Conservation (phyloP, 257 asterid genomes). For the Primulina tabacum region DNA sequence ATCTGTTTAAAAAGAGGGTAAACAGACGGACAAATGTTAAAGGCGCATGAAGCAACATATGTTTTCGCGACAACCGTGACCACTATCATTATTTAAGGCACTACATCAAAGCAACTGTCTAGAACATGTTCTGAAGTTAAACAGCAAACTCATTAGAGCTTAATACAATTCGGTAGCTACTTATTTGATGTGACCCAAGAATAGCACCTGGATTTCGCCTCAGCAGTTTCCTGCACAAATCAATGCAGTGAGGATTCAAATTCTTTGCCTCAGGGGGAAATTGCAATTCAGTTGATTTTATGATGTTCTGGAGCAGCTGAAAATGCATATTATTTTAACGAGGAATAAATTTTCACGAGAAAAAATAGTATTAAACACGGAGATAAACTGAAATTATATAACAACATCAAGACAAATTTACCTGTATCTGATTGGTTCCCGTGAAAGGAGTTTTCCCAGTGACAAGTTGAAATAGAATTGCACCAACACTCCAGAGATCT, state of each 20-base stretch:
- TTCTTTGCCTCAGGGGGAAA: constrained; percentile 69
- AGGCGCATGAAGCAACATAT: constrained; percentile 7
- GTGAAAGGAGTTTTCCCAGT: constrained; percentile 84
- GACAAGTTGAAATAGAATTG: constrained; percentile 82
- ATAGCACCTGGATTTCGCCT: constrained; percentile 72
- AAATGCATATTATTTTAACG: constrained; percentile 25
- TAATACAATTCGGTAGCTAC: not conserved
- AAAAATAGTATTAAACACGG: constrained; percentile 16
- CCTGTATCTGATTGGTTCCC: constrained; percentile 71
- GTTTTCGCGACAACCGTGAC: not conserved
- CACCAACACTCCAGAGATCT: constrained; percentile 97
- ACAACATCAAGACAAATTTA: constrained; percentile 27
- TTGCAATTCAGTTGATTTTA: constrained; percentile 65
- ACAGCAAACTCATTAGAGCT: not conserved
- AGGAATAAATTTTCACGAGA: constrained; percentile 14
- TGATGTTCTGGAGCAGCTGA: constrained; percentile 88
- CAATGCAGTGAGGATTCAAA: constrained; percentile 59
- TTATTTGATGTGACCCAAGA: constrained; percentile 15
- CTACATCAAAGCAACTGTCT: not conserved
- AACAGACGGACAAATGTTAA: constrained; percentile 2
- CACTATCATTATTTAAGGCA: constrained; percentile 9
- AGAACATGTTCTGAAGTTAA: constrained; percentile 12
- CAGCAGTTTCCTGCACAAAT: constrained; percentile 74
- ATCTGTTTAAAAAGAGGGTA: not conserved
- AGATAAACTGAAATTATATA: constrained; percentile 13